Base-by-base conservation (phyloP, 257 asterid species). In the Nicotiana attenuata region DNA sequence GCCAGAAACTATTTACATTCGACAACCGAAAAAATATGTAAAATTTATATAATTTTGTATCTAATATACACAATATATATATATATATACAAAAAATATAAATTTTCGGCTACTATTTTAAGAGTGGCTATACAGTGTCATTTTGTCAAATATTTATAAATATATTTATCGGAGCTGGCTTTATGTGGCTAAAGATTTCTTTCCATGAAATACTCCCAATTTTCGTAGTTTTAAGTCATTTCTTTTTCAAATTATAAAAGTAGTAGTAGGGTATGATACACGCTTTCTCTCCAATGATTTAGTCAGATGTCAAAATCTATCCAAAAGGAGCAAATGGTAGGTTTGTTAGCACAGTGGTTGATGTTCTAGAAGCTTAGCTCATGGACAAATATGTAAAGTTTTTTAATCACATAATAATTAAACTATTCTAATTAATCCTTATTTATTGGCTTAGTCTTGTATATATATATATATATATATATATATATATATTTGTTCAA, bases 311-410 rank as follows among this genome's bases (percentile, higher is more conserved):
- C 78, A 76, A 73, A 73, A 73, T 73, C 57, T 45, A 29, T 24
- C 59, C 77, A 53, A 22, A 66, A 79, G 77, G 82, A 80, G 81
- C 47, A 80, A 80, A 41, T 61, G 87, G 85, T 87, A 87, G 88
- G 86, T 88, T 82, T 61, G 56, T 38, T 85, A 50, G 81, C 77
- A 33, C 7, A 69, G 17, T 65, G 64, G 68, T 56, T 29, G 35
- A 68, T 56, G 81, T 82, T 90, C 91, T 88, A 88, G 89, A 90
- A 88, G 55, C 71, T 60, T 80, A 66, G 20, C 73, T 35, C 65
- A 14, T 67, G 22, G 57, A 52, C 19, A 15, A 52, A 52, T 33
- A 15, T 5, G 19, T 1, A 52, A 52, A 52, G 15, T 10, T 52
- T 52, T 52, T 52, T 52, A 52, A 52, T 52, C 57, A 52, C 57